Percentiles rank a stretch among this genome's conserved stretches.
phyloP scores from a whole-genome alignment of 2,329 filamentous ascomycete genomes.

The Cordyceps cateniannulata region DNA sequence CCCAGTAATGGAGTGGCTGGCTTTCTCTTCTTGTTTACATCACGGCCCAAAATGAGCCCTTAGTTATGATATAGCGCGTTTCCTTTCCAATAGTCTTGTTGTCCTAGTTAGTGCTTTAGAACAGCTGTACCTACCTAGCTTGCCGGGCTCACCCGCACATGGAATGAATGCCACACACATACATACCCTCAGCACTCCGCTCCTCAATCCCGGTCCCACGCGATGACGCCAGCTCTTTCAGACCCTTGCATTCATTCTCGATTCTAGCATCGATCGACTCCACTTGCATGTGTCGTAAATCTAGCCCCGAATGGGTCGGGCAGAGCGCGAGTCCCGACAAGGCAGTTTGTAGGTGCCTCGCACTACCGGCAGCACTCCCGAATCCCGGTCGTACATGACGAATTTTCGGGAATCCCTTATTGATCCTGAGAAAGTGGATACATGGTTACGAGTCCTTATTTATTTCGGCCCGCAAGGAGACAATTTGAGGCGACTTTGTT shows the following conservation, averaged over 20 bases:
- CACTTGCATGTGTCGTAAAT: background rate
- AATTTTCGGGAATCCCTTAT: background rate
- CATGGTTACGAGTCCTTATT: background rate
- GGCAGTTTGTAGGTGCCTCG: background rate
- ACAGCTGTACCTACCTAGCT: background rate
- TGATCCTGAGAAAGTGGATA: background rate
- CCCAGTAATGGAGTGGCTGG: background rate
- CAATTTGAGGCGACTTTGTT: background rate
- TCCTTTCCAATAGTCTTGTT: background rate
- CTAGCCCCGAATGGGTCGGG: background rate
- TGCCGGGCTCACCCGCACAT: background rate
- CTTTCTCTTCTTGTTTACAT: background rate
- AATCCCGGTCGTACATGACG: slow-evolving; percentile 6
- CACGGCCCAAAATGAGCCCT: background rate
- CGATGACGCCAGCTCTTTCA: background rate
- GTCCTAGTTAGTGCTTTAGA: background rate
- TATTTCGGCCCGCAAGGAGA: background rate
- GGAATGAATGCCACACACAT: background rate
- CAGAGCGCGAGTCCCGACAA: background rate
- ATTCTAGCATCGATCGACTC: slow-evolving; percentile 6
- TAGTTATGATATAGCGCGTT: slow-evolving; percentile 4
- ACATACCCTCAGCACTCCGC: background rate
- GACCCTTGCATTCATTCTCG: background rate
- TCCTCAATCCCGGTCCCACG: slow-evolving; percentile 1
- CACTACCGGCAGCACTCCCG: slow-evolving; percentile 8